A percentile compares a stretch with the other conserved stretches of the same genome.
These are phyloP conservation scores for Globisporangium abappressorium DNA, from an alignment of 352 stramenopile genomes.

Conservation along the genomic window DNA sequence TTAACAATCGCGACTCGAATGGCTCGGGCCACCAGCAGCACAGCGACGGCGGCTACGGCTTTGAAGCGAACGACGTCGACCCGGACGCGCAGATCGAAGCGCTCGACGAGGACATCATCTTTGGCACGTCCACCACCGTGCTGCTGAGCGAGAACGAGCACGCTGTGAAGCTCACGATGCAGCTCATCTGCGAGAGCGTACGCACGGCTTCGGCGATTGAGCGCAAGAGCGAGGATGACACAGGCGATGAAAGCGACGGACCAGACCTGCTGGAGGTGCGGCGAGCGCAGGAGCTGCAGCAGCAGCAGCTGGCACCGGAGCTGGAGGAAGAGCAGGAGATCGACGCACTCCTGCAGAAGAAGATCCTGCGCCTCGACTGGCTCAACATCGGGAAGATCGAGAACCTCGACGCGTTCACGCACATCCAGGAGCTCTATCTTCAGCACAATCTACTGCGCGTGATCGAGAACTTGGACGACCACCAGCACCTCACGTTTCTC, in stretches of 20 bases:
- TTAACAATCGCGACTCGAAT: neutral
- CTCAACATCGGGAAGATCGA: slow-evolving; percentile 68
- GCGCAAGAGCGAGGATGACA: slow-evolving; percentile 15
- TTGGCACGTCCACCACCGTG: slow-evolving; percentile 28
- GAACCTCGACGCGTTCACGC: slow-evolving; percentile 72
- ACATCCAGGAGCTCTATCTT: slow-evolving; percentile 73
- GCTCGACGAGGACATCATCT: slow-evolving; percentile 42
- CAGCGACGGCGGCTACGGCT: neutral
- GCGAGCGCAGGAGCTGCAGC: neutral
- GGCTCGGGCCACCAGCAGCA: slow-evolving; percentile 5
- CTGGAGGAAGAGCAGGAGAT: slow-evolving; percentile 29
- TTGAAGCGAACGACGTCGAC: slow-evolving; percentile 20
- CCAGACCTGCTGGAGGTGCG: neutral
- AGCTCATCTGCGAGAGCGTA: slow-evolving; percentile 58
- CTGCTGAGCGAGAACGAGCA: slow-evolving; percentile 29
- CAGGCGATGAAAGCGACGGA: slow-evolving; percentile 12
- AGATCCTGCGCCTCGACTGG: slow-evolving; percentile 68
- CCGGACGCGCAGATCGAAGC: slow-evolving; percentile 57
- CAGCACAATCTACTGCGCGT: slow-evolving; percentile 70
- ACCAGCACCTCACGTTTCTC: slow-evolving; percentile 54
- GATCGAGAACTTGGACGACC: slow-evolving; percentile 65
- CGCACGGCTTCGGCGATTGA: slow-evolving; percentile 6
- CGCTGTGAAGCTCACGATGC: slow-evolving; percentile 54
- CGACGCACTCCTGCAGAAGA: slow-evolving; percentile 45
- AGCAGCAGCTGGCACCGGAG: neutral